Evolutionary conservation across 345 rosid species (phyloP), one percentile per base, ranked within the genome.

Genomic region (Carallia pectinifolia): DNA sequence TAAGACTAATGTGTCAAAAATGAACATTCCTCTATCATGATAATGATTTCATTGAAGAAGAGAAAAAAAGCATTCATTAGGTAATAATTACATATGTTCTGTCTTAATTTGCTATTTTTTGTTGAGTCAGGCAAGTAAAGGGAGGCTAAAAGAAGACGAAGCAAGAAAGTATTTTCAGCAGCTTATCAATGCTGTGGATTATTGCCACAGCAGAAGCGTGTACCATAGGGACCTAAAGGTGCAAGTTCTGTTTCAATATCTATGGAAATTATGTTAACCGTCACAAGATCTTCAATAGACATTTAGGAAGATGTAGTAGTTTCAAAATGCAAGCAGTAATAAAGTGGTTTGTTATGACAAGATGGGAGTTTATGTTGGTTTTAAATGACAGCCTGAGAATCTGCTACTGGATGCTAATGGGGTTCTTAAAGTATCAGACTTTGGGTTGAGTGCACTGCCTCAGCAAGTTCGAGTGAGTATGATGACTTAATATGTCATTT

Each of bases 171-270:
- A 89, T 61, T 95, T 95, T 64, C 98, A 95, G 72, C 98, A 88
- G 81, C 96, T 95, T 78, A 92, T 92, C 56, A 88, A 92, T 81
- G 98, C 97, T 36, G 98, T 95, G 18, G 99, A 95, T 77, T 95
- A 92, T 71, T 92, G 94, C 66, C 98, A 95, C 72, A 92, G 92
- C 81, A 84, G 98, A 78, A 88, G 99, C 38, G 98, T 95, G 72
- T 95, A 62, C 78, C 99, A 95, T 64, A 80, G 99, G 79, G 99
- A 92, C 73, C 86, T 95, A 40, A 95, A 92, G 98, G 99, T 89
- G 63, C 62, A 78, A 62, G 44, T 23, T 71, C 38, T 63, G 15
- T 58, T 66, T 36, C 30, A 29, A 34, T 54, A 17, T 4, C 30
- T 55, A 17, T 33, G 15, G 16, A 33, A 53, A 34, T 53, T 31